Conservation (phyloP, 2,329 filamentous ascomycete genomes). For the Cyclaneusma minus region DNA sequence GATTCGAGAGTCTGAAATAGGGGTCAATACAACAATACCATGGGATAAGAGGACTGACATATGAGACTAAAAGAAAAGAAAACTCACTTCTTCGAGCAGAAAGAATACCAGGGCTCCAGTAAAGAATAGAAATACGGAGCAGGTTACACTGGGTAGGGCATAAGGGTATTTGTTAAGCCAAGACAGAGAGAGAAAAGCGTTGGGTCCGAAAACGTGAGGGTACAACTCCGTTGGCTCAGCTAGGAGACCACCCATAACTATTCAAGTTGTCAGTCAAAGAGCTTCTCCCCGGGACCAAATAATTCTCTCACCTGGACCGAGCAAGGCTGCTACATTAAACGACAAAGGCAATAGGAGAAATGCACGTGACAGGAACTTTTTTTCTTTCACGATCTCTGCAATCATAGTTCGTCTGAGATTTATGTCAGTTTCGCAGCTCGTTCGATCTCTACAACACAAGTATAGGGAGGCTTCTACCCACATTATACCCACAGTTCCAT, state of each 20-base stretch:
- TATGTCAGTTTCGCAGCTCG: no score
- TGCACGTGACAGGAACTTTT: slow-evolving; percentile 37
- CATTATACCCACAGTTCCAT: slow-evolving; percentile 33
- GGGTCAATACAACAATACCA: no score
- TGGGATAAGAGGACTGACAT: no score
- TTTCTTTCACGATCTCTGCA: slow-evolving; percentile 54
- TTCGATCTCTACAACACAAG: no score
- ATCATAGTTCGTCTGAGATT: slow-evolving; percentile 67
- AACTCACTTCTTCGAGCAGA: slow-evolving; percentile 7
- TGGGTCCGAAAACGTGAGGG: slow-evolving; percentile 22
- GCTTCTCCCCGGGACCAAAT: slow-evolving; percentile 21
- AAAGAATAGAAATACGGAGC: slow-evolving; percentile 6
- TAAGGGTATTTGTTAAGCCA: slow-evolving; percentile 28
- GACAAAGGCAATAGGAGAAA: slow-evolving; percentile 40
- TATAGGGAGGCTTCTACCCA: no score
- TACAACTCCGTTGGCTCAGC: slow-evolving; percentile 26
- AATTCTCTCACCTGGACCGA: slow-evolving; percentile 23
- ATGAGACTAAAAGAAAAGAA: no score
- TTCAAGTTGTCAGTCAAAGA: slow-evolving; percentile 20
- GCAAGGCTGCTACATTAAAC: slow-evolving; percentile 40
- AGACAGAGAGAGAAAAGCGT: slow-evolving; percentile 20
- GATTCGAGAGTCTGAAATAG: no score
- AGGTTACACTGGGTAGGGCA: slow-evolving; percentile 22
- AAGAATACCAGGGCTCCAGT: slow-evolving; percentile 5
- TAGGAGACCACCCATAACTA: slow-evolving; percentile 23